Percentiles rank a stretch among this genome's conserved stretches.
Conservation (phyloP, 2,329 filamentous ascomycete species). For the Aspergillus sp. region DNA sequence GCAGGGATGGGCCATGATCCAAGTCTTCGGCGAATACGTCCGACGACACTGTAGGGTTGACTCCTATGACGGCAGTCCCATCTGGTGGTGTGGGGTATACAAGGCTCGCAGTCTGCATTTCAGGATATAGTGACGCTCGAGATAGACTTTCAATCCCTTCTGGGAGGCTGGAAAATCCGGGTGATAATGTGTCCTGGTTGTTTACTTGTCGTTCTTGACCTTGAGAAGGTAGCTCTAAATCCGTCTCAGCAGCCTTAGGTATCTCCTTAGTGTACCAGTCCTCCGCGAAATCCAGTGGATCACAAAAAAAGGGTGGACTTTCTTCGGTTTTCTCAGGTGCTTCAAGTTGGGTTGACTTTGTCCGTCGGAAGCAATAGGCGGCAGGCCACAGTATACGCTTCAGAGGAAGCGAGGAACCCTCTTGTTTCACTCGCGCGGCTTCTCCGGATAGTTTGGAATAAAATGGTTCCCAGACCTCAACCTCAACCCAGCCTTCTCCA, state of each 20-base stretch:
- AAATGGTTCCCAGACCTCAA: constrained; percentile 43
- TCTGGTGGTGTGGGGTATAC: constrained; percentile 58
- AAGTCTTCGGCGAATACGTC: constrained; percentile 22
- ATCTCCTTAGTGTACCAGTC: constrained; percentile 37
- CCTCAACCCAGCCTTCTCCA: constrained; percentile 40
- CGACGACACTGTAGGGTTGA: constrained; percentile 26
- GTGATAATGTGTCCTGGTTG: constrained; percentile 23
- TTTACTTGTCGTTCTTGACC: constrained; percentile 26
- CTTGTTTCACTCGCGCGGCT: constrained; percentile 27
- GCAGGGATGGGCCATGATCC: constrained; percentile 22
- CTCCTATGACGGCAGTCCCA: constrained; percentile 37
- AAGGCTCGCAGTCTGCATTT: constrained; percentile 41
- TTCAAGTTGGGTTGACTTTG: constrained; percentile 19
- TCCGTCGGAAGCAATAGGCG: constrained; percentile 42
- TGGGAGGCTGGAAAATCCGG: constrained; percentile 23
- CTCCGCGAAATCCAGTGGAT: constrained; percentile 45
- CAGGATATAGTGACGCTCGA: constrained; percentile 38
- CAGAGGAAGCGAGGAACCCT: constrained; percentile 31
- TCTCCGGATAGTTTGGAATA: constrained; percentile 38
- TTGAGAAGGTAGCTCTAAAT: constrained; percentile 11
- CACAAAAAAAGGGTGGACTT: constrained; percentile 22
- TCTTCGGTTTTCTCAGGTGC: constrained; percentile 18
- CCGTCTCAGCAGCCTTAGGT: constrained; percentile 21
- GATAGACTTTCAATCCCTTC: constrained; percentile 41
- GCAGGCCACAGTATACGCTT: constrained; percentile 48